These are phyloP conservation scores for Suhomyces pyralidae DNA, from an alignment of 805 yeast species.

Conservation along the genomic window DNA sequence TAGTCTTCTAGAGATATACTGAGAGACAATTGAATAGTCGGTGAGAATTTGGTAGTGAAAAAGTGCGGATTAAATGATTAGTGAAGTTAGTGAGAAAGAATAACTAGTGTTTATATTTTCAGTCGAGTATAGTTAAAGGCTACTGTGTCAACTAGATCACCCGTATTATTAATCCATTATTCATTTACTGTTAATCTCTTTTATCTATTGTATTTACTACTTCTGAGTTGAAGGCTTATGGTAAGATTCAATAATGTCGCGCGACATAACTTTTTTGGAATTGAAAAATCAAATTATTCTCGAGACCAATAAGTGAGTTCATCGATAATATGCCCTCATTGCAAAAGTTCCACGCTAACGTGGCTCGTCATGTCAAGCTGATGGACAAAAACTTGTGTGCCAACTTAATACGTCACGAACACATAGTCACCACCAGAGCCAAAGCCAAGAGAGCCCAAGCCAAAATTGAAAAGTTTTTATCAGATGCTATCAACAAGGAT, in stretches of 20 bases:
- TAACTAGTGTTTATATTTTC: too few relatives aligned
- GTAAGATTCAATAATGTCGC: not conserved
- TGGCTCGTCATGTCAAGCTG: slow-evolving; percentile 42
- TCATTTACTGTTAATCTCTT: too few relatives aligned
- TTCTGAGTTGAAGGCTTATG: too few relatives aligned
- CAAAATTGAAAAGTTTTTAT: slow-evolving; percentile 37
- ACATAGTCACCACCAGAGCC: slow-evolving; percentile 41
- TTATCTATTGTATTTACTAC: too few relatives aligned
- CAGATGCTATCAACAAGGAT: slow-evolving; percentile 28
- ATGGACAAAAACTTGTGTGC: slow-evolving; percentile 45
- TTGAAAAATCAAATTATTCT: not conserved
- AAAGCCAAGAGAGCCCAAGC: slow-evolving; percentile 45
- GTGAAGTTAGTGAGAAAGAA: too few relatives aligned
- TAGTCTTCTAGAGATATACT: too few relatives aligned
- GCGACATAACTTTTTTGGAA: not conserved
- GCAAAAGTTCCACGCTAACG: slow-evolving; percentile 41
- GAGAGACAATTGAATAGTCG: too few relatives aligned
- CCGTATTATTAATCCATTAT: too few relatives aligned
- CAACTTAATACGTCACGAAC: slow-evolving; percentile 42
- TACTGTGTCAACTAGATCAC: too few relatives aligned
- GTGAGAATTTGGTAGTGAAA: too few relatives aligned
- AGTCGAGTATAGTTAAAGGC: too few relatives aligned
- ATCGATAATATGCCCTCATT: slow-evolving; percentile 35
- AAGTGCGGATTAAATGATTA: too few relatives aligned
- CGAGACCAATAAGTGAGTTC: not conserved